Conservation (phyloP, 1,284 basidiomycete species). For the Xanthoconium separans region DNA sequence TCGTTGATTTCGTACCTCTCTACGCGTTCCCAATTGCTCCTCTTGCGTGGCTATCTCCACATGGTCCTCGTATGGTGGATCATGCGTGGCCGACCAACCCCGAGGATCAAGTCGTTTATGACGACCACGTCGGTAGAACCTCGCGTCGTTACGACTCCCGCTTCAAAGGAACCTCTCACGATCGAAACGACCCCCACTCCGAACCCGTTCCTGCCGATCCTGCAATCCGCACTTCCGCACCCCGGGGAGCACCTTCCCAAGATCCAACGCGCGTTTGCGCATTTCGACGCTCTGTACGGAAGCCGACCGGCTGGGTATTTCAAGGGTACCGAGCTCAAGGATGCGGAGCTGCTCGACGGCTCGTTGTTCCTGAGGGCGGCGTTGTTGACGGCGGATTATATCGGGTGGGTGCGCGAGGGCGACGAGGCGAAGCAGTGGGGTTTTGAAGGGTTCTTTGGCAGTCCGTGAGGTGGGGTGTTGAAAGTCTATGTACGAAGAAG, state of each 20-base stretch:
- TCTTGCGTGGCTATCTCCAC: slow-evolving; percentile 45
- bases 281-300: slow-evolving; percentile 33
- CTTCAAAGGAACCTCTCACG: slow-evolving; percentile 1
- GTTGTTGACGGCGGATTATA: slow-evolving; percentile 25
- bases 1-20: slow-evolving; percentile 39
- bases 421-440: slow-evolving; percentile 10
- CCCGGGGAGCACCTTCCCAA: slow-evolving; percentile 35
- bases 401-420: slow-evolving; percentile 37
- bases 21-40: slow-evolving; percentile 37
- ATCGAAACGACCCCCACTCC: slow-evolving; percentile 22
- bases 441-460: too few species aligned
- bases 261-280: slow-evolving; percentile 33
- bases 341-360: slow-evolving; percentile 32
- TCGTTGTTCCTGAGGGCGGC: slow-evolving; percentile 33
- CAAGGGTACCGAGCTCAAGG: slow-evolving; percentile 38
- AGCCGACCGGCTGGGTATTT: slow-evolving; percentile 30
- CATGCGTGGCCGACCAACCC: slow-evolving; percentile 38
- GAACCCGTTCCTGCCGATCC: slow-evolving; percentile 33
- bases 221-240: slow-evolving; percentile 34
- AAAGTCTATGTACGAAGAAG: too few species aligned
- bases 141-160: neutral
- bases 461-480: too few species aligned
- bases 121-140: slow-evolving; percentile 19
- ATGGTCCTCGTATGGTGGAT: slow-evolving; percentile 42
- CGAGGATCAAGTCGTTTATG: slow-evolving; percentile 45